Percentiles rank a stretch among this genome's conserved stretches.
phyloP scores from a whole-genome alignment of 768 basidiomycete species.

The Aureoboletus auriporus region DNA sequence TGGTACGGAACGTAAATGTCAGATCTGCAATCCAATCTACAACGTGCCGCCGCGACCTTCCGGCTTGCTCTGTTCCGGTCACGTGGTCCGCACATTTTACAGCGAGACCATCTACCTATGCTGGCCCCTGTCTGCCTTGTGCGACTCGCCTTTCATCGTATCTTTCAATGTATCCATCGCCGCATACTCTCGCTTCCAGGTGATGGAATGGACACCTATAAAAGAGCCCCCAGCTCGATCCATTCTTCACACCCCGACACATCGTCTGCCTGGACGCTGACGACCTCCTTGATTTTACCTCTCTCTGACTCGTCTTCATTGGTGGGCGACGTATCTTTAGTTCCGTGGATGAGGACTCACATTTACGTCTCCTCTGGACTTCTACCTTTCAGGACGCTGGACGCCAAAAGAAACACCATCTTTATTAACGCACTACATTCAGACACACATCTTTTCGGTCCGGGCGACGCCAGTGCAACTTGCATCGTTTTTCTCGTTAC shows the following conservation, averaged over 20 bases:
- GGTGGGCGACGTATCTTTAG: constrained; percentile 3
- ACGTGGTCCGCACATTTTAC: constrained; percentile 13
- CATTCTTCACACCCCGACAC: neutral
- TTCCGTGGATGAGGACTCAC: neutral
- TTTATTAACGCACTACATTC: no score
- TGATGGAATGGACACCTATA: constrained; percentile 10
- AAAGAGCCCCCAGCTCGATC: constrained; percentile 1
- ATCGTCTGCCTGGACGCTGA: constrained; percentile 11
- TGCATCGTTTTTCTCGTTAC: no score
- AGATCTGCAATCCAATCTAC: constrained; percentile 3
- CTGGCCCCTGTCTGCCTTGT: constrained; percentile 17
- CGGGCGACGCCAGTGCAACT: no score
- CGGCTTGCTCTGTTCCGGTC: constrained; percentile 24
- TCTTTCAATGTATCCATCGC: constrained; percentile 13
- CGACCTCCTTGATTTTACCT: constrained; percentile 1
- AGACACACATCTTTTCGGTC: neutral
- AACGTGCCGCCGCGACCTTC: constrained; percentile 22
- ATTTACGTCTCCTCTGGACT: neutral
- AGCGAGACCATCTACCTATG: neutral
- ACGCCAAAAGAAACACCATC: neutral
- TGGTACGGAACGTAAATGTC: constrained; percentile 4
- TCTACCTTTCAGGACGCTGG: neutral
- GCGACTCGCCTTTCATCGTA: constrained; percentile 17
- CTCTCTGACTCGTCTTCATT: constrained; percentile 3
- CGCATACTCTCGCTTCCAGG: constrained; percentile 6